These are phyloP conservation scores for Alternaria brassicicola DNA, from an alignment of 2,329 filamentous ascomycete species.

Conservation along the genomic window DNA sequence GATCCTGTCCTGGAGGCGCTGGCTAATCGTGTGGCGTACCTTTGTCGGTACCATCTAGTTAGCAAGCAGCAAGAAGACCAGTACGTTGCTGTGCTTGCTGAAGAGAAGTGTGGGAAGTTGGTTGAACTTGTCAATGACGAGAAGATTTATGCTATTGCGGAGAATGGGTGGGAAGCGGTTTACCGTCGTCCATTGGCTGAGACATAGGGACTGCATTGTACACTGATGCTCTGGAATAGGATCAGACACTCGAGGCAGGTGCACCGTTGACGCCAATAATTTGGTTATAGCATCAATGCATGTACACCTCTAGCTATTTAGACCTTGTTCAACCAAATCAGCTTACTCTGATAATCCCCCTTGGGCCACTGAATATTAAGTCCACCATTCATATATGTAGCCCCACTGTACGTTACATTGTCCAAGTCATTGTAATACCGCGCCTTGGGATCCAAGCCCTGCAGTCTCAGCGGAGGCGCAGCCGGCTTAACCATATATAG, in stretches of 20 bases:
- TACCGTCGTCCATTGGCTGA: not conserved
- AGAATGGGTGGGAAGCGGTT: not conserved
- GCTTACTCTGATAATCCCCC: slow-evolving; percentile 63
- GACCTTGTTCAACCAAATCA: slow-evolving; percentile 61
- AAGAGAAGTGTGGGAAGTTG: not conserved
- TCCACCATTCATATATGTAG: slow-evolving; percentile 67
- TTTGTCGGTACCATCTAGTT: slow-evolving; percentile 7
- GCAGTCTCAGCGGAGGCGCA: slow-evolving; percentile 59
- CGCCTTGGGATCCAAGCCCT: slow-evolving; percentile 62
- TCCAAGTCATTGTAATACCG: slow-evolving; percentile 60
- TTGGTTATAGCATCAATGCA: not conserved
- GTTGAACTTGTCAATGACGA: not conserved
- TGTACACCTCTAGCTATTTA: not conserved
- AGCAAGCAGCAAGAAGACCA: not conserved
- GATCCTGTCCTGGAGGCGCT: slow-evolving; percentile 8
- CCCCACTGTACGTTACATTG: slow-evolving; percentile 60
- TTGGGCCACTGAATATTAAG: slow-evolving; percentile 59
- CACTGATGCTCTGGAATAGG: not conserved
- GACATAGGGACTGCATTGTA: not conserved
- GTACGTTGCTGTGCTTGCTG: not conserved
- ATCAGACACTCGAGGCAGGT: not conserved
- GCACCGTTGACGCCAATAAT: not conserved
- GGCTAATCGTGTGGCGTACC: slow-evolving; percentile 6
- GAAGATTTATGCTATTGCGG: not conserved
- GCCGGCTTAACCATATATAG: slow-evolving; percentile 60